Evolutionary conservation across 108 stramenopile genomes (phyloP).

Genomic region (Discostella pseudostelligera): DNA sequence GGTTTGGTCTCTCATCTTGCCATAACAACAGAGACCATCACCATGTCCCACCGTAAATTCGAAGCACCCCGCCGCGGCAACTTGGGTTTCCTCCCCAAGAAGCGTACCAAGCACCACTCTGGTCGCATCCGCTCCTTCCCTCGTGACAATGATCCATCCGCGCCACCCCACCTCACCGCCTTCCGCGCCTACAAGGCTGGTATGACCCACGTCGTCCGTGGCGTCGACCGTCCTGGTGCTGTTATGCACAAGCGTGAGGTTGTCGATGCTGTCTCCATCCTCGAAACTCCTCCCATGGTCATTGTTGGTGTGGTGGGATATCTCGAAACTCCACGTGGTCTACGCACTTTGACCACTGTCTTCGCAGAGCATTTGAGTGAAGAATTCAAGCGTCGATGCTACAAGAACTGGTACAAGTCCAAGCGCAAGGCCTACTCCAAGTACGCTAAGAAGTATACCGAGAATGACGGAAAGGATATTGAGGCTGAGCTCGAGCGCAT

Average conservation of each 20-base stretch:
- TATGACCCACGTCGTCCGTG: slow-evolving; percentile 99
- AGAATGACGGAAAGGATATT: slow-evolving; percentile 89
- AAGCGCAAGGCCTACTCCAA: slow-evolving; percentile 99
- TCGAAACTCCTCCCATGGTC: slow-evolving; percentile 99
- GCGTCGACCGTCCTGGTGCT: slow-evolving; percentile 98
- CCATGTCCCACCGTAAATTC: slow-evolving; percentile 98
- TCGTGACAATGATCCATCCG: slow-evolving; percentile 81
- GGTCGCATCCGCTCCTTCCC: slow-evolving; percentile 99
- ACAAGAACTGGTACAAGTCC: slow-evolving; percentile 99
- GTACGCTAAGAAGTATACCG: slow-evolving; percentile 98
- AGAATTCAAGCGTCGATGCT: slow-evolving; percentile 99
- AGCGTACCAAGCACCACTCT: slow-evolving; percentile 98
- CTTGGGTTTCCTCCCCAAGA: slow-evolving; percentile 99
- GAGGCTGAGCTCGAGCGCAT: slow-evolving; percentile 97
- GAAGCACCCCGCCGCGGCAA: slow-evolving; percentile 95
- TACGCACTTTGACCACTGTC: slow-evolving; percentile 98
- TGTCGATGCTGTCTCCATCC: slow-evolving; percentile 98
- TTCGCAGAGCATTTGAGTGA: slow-evolving; percentile 98
- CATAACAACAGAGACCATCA: too few relatives aligned
- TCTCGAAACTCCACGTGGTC: slow-evolving; percentile 97
- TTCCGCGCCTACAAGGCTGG: slow-evolving; percentile 99
- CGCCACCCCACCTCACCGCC: slow-evolving; percentile 95
- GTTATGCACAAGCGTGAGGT: slow-evolving; percentile 99
- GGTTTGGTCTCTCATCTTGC: too few relatives aligned
- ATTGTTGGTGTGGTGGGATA: slow-evolving; percentile 99